Evolutionary conservation across 179 eudicot species (phyloP).

Genomic region (Camellia oleifera): DNA sequence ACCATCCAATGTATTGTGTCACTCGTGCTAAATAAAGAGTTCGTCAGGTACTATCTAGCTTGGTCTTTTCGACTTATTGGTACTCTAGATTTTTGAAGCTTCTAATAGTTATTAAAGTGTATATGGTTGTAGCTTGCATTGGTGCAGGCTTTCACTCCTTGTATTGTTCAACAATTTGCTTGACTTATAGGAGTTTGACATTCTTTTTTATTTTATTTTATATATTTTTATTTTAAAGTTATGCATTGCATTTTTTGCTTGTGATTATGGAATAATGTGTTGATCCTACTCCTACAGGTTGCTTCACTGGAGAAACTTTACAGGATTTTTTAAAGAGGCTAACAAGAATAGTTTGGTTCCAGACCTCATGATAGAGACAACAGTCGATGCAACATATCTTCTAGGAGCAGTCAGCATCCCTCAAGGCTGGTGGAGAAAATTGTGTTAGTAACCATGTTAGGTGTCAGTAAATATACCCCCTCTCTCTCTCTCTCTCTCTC

Average conservation of each 20-base stretch:
- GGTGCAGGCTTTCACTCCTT: background rate
- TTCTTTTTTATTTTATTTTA: no score
- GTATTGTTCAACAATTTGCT: slow-evolving; percentile 50
- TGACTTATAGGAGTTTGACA: slow-evolving; percentile 12
- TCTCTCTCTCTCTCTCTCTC: no score
- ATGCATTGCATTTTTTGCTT: no score
- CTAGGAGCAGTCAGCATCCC: background rate
- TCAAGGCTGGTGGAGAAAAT: no score
- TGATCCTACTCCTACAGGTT: no score
- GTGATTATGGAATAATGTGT: no score
- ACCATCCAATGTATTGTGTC: background rate
- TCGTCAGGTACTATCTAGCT: background rate
- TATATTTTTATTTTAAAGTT: no score
- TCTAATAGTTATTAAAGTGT: background rate
- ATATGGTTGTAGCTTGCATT: background rate
- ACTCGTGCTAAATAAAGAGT: background rate
- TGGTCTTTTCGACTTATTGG: background rate
- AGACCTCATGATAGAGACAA: background rate
- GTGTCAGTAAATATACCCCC: no score
- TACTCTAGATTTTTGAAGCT: background rate
- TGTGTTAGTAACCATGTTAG: no score
- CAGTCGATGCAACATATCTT: background rate
- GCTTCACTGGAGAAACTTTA: slow-evolving; percentile 25
- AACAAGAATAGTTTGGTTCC: slow-evolving; percentile 6
- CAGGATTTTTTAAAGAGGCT: slow-evolving; percentile 87